Evolutionary conservation across 305 asterid species (phyloP).

Genomic region (Rubia tinctorum): DNA sequence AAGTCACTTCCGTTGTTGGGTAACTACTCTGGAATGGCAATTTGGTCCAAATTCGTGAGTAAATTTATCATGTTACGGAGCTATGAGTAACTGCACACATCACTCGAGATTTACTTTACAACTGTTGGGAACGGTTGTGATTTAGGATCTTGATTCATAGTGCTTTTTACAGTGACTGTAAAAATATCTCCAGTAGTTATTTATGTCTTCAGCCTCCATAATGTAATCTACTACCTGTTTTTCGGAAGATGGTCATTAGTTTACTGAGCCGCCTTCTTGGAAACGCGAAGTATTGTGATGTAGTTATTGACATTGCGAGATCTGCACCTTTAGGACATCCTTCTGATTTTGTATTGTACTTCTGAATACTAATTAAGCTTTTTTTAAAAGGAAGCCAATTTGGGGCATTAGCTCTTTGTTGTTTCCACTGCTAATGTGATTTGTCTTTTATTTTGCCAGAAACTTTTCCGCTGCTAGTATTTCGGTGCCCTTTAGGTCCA

Average conservation of each 20-base stretch:
- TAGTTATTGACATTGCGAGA: constrained; percentile 6
- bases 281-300: no score
- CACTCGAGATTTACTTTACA: neutral
- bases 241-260: no score
- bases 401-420: neutral
- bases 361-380: neutral
- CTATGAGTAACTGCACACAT: neutral
- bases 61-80: neutral
- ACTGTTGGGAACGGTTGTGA: neutral
- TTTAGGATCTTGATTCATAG: neutral
- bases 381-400: neutral
- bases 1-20: neutral
- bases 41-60: neutral
- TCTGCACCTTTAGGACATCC: neutral
- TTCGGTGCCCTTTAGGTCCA: constrained; percentile 1
- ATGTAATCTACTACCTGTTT: neutral
- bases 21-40: neutral
- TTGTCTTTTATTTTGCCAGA: neutral
- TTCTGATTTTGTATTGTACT: constrained; percentile 2
- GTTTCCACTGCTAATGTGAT: neutral
- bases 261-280: no score
- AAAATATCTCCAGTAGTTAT: neutral
- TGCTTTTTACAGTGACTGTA: neutral
- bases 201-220: neutral
- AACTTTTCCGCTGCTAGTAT: neutral